phyloP scores from a whole-genome alignment of 2,329 filamentous ascomycete species.

The Nemania diffusa region DNA sequence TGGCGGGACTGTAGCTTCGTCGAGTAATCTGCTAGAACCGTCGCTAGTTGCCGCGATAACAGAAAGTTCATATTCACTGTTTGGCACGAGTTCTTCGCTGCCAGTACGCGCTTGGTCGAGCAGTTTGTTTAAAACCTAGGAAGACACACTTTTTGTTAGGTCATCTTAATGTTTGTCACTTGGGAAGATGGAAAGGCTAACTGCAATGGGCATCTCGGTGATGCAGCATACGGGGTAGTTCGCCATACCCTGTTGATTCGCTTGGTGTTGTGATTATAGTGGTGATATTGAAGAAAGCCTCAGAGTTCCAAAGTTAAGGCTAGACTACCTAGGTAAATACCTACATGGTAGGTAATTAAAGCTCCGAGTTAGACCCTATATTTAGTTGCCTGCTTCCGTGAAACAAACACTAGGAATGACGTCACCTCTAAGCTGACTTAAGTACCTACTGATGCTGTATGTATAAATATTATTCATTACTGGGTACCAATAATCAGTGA shows the following conservation, averaged over 20 bases:
- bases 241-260: conserved; percentile 39
- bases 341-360: too few species aligned
- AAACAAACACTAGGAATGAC: neutral
- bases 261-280: neutral
- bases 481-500: neutral
- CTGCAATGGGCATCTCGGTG: conserved; percentile 53
- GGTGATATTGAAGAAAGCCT: neutral
- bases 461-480: neutral
- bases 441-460: too few species aligned
- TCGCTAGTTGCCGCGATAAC: neutral
- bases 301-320: neutral
- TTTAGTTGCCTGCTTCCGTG: neutral
- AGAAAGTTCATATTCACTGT: conserved; percentile 19
- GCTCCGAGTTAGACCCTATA: neutral
- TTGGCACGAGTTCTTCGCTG: conserved; percentile 23
- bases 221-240: conserved; percentile 39
- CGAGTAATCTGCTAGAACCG: conserved; percentile 2
- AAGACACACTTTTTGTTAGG: neutral
- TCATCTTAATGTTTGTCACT: neutral
- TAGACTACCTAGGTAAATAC: too few species aligned
- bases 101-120: conserved; percentile 52
- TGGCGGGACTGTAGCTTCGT: conserved; percentile 3
- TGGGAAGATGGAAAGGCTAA: neutral
- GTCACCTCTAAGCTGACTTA: neutral
- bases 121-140: conserved; percentile 29